phyloP scores from a whole-genome alignment of 352 stramenopile genomes.

The Pythium sukuiense region DNA sequence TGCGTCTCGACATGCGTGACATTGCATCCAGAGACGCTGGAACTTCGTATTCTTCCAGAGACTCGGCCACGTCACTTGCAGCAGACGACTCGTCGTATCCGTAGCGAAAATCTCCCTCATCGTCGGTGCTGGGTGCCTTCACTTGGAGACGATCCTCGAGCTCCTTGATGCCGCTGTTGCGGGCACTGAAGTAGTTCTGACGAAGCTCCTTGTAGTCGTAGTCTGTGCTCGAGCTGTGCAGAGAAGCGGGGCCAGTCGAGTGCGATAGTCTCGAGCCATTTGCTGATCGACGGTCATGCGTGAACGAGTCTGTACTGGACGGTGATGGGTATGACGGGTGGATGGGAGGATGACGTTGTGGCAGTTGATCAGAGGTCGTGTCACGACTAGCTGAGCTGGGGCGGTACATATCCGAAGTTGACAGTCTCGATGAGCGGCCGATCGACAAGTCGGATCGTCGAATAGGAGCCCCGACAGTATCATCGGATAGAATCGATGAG shows the following conservation, averaged over 20 bases:
- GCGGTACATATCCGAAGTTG: constrained; percentile 10
- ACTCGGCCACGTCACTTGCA: constrained; percentile 21
- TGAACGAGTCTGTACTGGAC: constrained; percentile 19
- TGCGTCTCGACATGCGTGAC: constrained; percentile 2
- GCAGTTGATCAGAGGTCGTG: constrained; percentile 7
- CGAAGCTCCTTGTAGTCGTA: constrained; percentile 22
- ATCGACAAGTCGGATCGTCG: constrained; percentile 34
- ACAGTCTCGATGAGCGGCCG: constrained; percentile 17
- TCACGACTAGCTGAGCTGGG: constrained; percentile 4
- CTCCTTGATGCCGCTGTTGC: constrained; percentile 28
- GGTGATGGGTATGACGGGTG: constrained; percentile 18
- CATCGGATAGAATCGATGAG: constrained; percentile 23
- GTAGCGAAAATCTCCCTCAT: constrained; percentile 30
- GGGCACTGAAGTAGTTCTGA: constrained; percentile 31
- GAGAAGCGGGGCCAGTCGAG: not conserved
- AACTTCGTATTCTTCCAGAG: constrained; percentile 26
- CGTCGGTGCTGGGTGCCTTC: constrained; percentile 7
- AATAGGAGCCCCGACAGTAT: constrained; percentile 33
- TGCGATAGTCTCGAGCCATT: constrained; percentile 4
- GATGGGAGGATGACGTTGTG: not conserved
- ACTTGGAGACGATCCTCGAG: constrained; percentile 23
- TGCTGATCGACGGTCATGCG: constrained; percentile 7
- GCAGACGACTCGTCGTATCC: constrained; percentile 23
- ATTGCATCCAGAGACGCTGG: constrained; percentile 3
- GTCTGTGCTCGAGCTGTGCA: not conserved